phyloP scores from a whole-genome alignment of 2,329 filamentous ascomycete genomes.

The Paraphoma chrysanthemicola region DNA sequence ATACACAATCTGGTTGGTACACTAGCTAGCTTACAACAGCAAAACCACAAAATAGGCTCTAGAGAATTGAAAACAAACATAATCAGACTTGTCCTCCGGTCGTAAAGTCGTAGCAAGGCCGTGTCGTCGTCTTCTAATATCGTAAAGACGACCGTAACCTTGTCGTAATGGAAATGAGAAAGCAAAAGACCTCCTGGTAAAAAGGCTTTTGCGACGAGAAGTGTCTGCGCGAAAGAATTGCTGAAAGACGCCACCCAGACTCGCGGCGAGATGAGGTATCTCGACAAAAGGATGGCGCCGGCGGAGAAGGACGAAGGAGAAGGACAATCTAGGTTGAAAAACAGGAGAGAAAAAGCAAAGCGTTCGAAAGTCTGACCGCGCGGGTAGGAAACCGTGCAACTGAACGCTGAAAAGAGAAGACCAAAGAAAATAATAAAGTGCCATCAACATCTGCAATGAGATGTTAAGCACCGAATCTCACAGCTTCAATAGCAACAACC shows the following conservation, averaged over 20 bases:
- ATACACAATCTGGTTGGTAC: too few species aligned
- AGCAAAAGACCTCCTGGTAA: background rate
- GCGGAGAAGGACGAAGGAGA: too few species aligned
- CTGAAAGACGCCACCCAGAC: too few species aligned
- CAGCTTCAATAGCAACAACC: conserved; percentile 31
- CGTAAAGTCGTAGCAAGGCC: conserved; percentile 5
- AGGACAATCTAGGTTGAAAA: too few species aligned
- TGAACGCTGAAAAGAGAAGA: too few species aligned
- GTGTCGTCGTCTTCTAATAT: background rate
- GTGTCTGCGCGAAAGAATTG: too few species aligned
- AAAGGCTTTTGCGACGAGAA: too few species aligned
- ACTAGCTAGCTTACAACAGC: background rate
- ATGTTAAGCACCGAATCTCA: background rate
- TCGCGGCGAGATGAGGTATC: too few species aligned
- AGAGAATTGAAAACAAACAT: background rate
- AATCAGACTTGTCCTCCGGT: background rate
- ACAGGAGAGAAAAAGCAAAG: too few species aligned
- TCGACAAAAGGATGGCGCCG: too few species aligned
- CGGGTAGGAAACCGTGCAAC: too few species aligned
- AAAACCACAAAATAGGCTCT: background rate
- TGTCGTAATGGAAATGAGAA: conserved; percentile 1
- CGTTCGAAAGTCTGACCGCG: too few species aligned
- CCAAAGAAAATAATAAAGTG: background rate
- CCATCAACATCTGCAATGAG: background rate
- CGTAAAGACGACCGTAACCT: conserved; percentile 2